These are phyloP conservation scores for Scheffersomyces spartinae DNA, from an alignment of 805 yeast species.

Conservation along the genomic window DNA sequence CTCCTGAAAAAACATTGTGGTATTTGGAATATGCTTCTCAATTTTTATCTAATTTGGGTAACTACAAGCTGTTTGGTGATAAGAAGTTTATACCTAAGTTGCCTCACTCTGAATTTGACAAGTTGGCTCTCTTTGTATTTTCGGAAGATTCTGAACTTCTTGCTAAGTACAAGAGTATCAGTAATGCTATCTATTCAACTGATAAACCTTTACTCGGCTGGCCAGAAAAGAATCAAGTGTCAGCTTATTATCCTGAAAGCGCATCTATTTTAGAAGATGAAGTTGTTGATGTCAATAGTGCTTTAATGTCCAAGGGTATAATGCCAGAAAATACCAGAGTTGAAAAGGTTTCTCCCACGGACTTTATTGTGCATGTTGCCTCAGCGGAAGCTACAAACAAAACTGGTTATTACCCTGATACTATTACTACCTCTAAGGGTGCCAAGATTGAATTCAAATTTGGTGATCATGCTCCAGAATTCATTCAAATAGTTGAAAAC, in stretches of 20 bases:
- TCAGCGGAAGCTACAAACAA: slow-evolving; percentile 41
- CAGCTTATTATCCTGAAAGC: slow-evolving; percentile 56
- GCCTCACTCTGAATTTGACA: slow-evolving; percentile 33
- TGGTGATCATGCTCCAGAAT: slow-evolving; percentile 70
- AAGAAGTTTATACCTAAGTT: slow-evolving; percentile 71
- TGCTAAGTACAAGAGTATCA: slow-evolving; percentile 30
- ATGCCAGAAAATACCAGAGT: slow-evolving; percentile 78
- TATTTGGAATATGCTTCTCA: slow-evolving; percentile 71
- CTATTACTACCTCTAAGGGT: slow-evolving; percentile 20
- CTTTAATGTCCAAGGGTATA: slow-evolving; percentile 49
- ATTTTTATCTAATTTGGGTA: slow-evolving; percentile 63
- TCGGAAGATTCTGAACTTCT: slow-evolving; percentile 27
- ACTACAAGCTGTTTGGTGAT: slow-evolving; percentile 83
- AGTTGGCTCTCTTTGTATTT: slow-evolving; percentile 33
- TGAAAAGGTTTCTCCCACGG: slow-evolving; percentile 35
- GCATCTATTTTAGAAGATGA: slow-evolving; percentile 51
- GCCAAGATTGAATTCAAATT: slow-evolving; percentile 43
- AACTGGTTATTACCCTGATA: slow-evolving; percentile 41
- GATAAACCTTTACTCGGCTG: slow-evolving; percentile 55
- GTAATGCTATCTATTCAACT: slow-evolving; percentile 41
- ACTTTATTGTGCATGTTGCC: slow-evolving; percentile 58
- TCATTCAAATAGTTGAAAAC: slow-evolving; percentile 43
- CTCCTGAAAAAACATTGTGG: slow-evolving; percentile 23
- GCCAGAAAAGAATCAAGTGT: slow-evolving; percentile 64
- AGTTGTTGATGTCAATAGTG: slow-evolving; percentile 53